phyloP scores from a whole-genome alignment of 1,139 yeast species.

The Yamadazyma oceani region DNA sequence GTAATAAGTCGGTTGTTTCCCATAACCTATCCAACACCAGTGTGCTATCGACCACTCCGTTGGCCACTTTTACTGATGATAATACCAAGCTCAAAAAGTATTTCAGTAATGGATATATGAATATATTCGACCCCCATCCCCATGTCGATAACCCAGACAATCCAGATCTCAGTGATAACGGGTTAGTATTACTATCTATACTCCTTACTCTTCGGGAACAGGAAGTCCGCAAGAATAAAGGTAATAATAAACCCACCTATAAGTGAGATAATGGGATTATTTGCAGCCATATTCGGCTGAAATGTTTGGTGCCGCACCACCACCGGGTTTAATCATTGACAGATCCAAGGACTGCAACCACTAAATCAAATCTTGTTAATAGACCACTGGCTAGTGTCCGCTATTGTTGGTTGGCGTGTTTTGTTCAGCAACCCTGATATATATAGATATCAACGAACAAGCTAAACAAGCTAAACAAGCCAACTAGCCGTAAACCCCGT shows the following conservation, averaged over 20 bases:
- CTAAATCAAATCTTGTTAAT: no score
- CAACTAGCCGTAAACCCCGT: no score
- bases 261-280: slow-evolving; percentile 3
- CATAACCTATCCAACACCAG: slow-evolving; percentile 9
- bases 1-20: slow-evolving; percentile 15
- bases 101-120: slow-evolving; percentile 30
- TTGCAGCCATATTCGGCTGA: slow-evolving; percentile 1
- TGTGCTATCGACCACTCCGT: slow-evolving; percentile 26
- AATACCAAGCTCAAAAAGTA: slow-evolving; percentile 23
- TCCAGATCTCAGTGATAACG: slow-evolving; percentile 20
- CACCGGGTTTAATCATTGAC: no score
- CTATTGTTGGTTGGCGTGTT: no score
- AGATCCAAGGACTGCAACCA: no score
- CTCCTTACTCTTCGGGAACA: slow-evolving; percentile 39
- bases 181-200: slow-evolving; percentile 29
- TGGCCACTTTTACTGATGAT: slow-evolving; percentile 34
- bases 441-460: no score
- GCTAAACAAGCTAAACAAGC: no score
- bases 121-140: slow-evolving; percentile 25
- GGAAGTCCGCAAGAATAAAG: slow-evolving; percentile 38
- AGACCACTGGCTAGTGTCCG: no score
- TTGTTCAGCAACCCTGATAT: no score
- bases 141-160: not conserved
- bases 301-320: no score
- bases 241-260: slow-evolving; percentile 28